Conservation (phyloP, 2,329 filamentous ascomycete species). For the Blastomyces silverae region DNA sequence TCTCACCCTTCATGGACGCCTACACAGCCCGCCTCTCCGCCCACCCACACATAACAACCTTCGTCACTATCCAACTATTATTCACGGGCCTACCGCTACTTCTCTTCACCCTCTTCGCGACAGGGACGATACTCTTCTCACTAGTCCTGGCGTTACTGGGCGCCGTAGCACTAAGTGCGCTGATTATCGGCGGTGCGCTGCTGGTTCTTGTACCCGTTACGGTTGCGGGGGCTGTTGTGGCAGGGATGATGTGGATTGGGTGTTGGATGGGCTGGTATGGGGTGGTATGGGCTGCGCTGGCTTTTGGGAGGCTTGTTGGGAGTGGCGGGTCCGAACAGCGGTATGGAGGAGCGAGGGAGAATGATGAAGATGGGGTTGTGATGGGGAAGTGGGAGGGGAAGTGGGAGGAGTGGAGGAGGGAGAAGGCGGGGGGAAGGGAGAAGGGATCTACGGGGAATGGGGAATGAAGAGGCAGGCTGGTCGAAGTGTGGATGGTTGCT, state of each 20-base stretch:
- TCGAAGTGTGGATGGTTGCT: not conserved
- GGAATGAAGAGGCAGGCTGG: not conserved
- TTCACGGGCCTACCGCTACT: conserved; percentile 61
- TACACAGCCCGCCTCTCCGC: conserved; percentile 53
- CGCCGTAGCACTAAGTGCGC: conserved; percentile 23
- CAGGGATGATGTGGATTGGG: conserved; percentile 59
- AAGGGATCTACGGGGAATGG: not conserved
- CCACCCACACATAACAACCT: conserved; percentile 63
- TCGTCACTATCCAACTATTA: conserved; percentile 58
- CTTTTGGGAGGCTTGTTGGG: not conserved
- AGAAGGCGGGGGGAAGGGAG: not conserved
- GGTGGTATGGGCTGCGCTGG: conserved; percentile 20
- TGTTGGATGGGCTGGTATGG: conserved; percentile 51
- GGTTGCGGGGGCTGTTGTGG: conserved; percentile 54
- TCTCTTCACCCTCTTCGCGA: conserved; percentile 57
- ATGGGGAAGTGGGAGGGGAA: conserved; percentile 14
- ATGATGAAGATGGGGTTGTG: not conserved
- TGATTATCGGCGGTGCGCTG: conserved; percentile 44
- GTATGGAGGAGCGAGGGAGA: not conserved
- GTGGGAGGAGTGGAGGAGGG: conserved; percentile 8
- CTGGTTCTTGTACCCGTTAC: conserved; percentile 63
- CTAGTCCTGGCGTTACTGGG: conserved; percentile 54
- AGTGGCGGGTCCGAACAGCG: not conserved
- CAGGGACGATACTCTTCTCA: conserved; percentile 57
- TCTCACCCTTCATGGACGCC: conserved; percentile 26